These are phyloP conservation scores for Chaetomiaceae sp. DNA, from an alignment of 2,329 filamentous ascomycete genomes.

Conservation along the genomic window DNA sequence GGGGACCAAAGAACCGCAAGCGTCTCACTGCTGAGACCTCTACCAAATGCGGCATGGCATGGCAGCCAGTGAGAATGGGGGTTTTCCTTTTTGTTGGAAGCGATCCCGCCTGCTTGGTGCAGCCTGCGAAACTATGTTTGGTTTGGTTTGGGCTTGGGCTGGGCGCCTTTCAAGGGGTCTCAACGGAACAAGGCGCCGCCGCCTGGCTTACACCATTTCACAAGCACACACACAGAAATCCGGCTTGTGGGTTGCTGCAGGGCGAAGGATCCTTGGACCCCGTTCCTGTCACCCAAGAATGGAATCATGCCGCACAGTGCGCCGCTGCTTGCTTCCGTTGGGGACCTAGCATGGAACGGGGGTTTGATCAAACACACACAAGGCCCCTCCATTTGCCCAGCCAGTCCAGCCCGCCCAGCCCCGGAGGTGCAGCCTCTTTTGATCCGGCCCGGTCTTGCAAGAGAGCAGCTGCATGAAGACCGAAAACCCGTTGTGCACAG, in stretches of 20 bases:
- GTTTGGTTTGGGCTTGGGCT: slow-evolving; percentile 7
- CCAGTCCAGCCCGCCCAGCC: not conserved
- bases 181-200: slow-evolving; percentile 3
- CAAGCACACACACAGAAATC: not conserved
- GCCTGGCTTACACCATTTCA: slow-evolving; percentile 1
- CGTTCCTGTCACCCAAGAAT: slow-evolving; percentile 13
- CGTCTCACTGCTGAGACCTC: slow-evolving; percentile 10
- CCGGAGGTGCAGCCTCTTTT: slow-evolving; percentile 5
- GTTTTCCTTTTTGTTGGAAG: slow-evolving; percentile 4
- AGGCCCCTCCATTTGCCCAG: not conserved
- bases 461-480: not conserved
- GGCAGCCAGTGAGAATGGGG: not conserved
- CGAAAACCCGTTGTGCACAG: not conserved
- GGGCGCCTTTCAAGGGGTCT: slow-evolving; percentile 1
- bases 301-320: slow-evolving; percentile 21
- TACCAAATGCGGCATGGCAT: slow-evolving; percentile 2
- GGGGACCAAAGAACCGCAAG: slow-evolving; percentile 2
- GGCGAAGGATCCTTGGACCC: slow-evolving; percentile 13
- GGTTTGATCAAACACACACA: not conserved
- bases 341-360: not conserved
- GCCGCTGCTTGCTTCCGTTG: slow-evolving; percentile 5
- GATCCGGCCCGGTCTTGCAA: not conserved
- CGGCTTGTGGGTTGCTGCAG: not conserved
- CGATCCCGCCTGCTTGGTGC: slow-evolving; percentile 6
- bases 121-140: slow-evolving; percentile 16